phyloP scores from a whole-genome alignment of 345 rosid species.

The Populus tremula region DNA sequence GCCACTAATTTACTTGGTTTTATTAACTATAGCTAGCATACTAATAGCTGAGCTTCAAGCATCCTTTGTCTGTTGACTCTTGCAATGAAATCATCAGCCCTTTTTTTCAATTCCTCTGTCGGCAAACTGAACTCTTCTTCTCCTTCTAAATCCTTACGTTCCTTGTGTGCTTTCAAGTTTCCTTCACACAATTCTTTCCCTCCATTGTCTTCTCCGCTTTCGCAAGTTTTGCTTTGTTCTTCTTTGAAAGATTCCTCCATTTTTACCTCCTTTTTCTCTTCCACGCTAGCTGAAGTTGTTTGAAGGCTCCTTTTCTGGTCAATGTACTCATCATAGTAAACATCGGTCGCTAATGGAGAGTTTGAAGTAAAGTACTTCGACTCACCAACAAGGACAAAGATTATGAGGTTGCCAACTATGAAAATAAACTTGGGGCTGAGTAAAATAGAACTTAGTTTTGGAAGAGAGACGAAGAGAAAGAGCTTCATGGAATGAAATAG shows the following conservation, averaged over 20 bases:
- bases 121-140: slow-evolving; percentile 28
- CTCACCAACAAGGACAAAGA: slow-evolving; percentile 44
- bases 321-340: slow-evolving; percentile 36
- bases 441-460: slow-evolving; percentile 25
- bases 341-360: slow-evolving; percentile 21
- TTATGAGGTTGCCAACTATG: slow-evolving; percentile 53
- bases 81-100: slow-evolving; percentile 69
- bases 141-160: slow-evolving; percentile 12
- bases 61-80: slow-evolving; percentile 54
- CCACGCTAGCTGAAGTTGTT: not conserved
- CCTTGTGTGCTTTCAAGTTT: slow-evolving; percentile 3
- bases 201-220: slow-evolving; percentile 5
- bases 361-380: slow-evolving; percentile 46
- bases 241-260: slow-evolving; percentile 13
- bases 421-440: slow-evolving; percentile 43
- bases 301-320: slow-evolving; percentile 21
- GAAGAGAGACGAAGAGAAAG: slow-evolving; percentile 27
- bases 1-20: not conserved
- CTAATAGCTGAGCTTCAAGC: slow-evolving; percentile 37
- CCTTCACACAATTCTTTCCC: slow-evolving; percentile 4
- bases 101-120: slow-evolving; percentile 51
- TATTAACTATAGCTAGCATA: slow-evolving; percentile 1
- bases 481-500: slow-evolving; percentile 20
- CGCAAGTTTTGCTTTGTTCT: slow-evolving; percentile 10
- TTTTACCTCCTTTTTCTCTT: slow-evolving; percentile 13